phyloP scores from a whole-genome alignment of 2,329 filamentous ascomycete genomes.

The Aspergillus fumigatus region DNA sequence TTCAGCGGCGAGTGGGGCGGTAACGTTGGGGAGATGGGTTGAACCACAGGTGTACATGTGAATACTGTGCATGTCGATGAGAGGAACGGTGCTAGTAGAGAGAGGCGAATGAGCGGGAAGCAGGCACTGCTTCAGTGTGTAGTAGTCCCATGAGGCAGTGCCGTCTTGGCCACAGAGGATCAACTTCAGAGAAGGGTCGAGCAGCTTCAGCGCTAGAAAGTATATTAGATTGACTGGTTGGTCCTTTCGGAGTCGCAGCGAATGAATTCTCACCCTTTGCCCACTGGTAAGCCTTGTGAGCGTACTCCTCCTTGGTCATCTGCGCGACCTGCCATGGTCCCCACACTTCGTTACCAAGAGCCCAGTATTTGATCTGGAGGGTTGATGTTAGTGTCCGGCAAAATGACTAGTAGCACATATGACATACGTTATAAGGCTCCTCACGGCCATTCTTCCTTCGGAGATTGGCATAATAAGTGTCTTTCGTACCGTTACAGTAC shows the following conservation, averaged over 20 bases:
- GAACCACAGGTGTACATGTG: conserved; percentile 68
- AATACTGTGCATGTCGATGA: conserved; percentile 78
- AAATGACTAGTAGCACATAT: neutral
- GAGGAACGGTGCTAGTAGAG: conserved; percentile 34
- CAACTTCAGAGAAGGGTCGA: conserved; percentile 63
- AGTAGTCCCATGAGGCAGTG: conserved; percentile 65
- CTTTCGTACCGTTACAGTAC: conserved; percentile 74
- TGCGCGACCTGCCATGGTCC: conserved; percentile 58
- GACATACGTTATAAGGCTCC: conserved; percentile 64
- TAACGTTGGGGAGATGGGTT: conserved; percentile 52
- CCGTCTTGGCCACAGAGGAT: conserved; percentile 72
- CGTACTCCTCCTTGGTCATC: conserved; percentile 56
- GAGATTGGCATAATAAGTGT: conserved; percentile 79
- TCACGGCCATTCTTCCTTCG: conserved; percentile 69
- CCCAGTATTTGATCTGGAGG: conserved; percentile 69
- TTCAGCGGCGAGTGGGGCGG: conserved; percentile 65
- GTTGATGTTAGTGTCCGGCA: conserved; percentile 8
- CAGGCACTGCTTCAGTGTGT: conserved; percentile 67
- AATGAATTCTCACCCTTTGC: conserved; percentile 43
- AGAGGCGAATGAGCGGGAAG: conserved; percentile 43
- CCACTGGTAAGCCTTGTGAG: conserved; percentile 56
- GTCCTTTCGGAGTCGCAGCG: neutral
- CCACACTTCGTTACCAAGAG: conserved; percentile 69
- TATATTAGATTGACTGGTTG: conserved; percentile 1
- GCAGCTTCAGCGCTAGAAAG: conserved; percentile 34